Base-by-base conservation (phyloP, 441 rosid genomes). In the Francoa sonchifolia region DNA sequence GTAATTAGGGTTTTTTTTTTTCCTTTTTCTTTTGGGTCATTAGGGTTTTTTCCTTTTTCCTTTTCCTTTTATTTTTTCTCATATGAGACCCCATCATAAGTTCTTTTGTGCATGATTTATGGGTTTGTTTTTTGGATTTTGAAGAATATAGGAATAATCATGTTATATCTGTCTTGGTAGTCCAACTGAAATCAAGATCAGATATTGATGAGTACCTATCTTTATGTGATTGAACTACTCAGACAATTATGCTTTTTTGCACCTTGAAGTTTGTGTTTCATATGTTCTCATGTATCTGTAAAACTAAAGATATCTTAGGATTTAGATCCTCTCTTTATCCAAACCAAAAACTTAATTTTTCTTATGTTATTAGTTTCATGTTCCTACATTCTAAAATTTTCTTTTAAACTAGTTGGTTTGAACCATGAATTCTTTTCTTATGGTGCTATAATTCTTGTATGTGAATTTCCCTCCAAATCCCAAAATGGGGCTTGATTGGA, bases 181-280 rank as follows among this genome's bases (percentile, higher is more conserved):
- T 65, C 76, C 74, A 57, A 28, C 55, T 63, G 62, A 64, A 56
- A 52, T 27, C 10, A 63, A 61, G 66, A 68, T 54, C 58, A 58
- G 58, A 52, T 61, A 2, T 11, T 61, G 66, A 68, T 57, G 56
- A 58, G 60, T 39, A 17, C 47, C 55, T 54, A 49, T 57, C 69
- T 71, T 77, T 62, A 57, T 47, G 62, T 68, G 89, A 79, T 76
- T 76, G 81, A 79, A 71, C 73, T 34, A 68, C 59, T 50, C 73
- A 58, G 43, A 19, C 53, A 57, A 6, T 66, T 44, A 44, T 58
- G 59, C 67, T 61, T 62, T 63, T 62, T 56, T 43, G 57, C 19
- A 2, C 63, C 67, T 71, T 62, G 79, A 65, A 63, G 71, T 71
- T 58, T 66, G 81, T 57, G 77, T 50, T 59, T 20, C 44, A 45